Percentiles rank a stretch among this genome's conserved stretches.
phyloP scores from a whole-genome alignment of 179 eudicot genomes.

The Monotropa hypopitys region DNA sequence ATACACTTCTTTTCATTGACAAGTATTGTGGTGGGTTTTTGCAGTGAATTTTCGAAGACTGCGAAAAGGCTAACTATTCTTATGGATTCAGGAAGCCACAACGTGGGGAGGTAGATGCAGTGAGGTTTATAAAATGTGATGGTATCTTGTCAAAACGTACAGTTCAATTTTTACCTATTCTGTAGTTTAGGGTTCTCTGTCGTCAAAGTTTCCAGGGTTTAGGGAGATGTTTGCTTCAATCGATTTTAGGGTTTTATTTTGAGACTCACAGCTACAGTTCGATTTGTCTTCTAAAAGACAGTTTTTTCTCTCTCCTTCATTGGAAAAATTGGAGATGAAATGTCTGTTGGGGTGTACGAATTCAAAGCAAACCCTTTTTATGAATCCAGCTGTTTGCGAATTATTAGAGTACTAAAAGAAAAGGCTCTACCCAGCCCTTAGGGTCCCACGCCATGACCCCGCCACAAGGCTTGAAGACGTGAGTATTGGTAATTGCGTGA shows the following conservation, averaged over 20 bases:
- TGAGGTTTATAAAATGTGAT: neutral
- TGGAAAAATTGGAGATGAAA: neutral
- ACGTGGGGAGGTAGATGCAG: constrained; percentile 24
- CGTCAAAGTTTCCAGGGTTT: constrained; percentile 2
- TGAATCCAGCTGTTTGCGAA: no score
- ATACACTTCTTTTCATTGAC: neutral
- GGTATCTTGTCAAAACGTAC: constrained; percentile 25
- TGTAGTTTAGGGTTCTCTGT: neutral
- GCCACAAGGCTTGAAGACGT: no score
- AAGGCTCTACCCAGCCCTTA: no score
- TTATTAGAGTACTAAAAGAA: no score
- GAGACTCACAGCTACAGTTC: neutral
- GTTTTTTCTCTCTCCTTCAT: neutral
- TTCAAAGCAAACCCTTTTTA: no score
- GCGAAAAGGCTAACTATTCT: constrained; percentile 36
- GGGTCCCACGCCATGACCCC: no score
- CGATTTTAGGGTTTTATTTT: neutral
- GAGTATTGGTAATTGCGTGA: no score
- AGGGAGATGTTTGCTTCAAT: constrained; percentile 11
- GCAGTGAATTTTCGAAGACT: constrained; percentile 42
- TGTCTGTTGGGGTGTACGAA: no score
- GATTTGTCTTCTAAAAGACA: neutral
- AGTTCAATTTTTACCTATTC: constrained; percentile 14
- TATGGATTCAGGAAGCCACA: constrained; percentile 27
- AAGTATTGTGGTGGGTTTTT: neutral